Evolutionary conservation across 176 grass and related monocot genomes (phyloP), one percentile per base, ranked within the genome.

Genomic region (Triticum dicoccoides): DNA sequence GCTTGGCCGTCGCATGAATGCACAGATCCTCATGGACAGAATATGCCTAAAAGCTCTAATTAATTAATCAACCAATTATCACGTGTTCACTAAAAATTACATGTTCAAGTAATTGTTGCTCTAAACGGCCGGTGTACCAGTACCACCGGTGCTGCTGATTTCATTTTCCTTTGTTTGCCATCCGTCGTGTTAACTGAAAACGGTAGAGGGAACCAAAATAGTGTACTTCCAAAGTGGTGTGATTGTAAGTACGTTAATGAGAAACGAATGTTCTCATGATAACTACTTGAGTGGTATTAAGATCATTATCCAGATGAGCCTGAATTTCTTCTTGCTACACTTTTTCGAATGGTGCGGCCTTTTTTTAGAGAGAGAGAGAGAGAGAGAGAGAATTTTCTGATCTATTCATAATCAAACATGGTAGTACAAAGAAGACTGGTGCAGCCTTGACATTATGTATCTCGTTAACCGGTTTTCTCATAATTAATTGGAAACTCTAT

Each of bases 121-220:
- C 76, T 54, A 66, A 84, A 84, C 37, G 65, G 67, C 68, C 45
- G 38, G 52, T 76, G 61, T 63, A 20, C 27, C 45, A 61, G 61
- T 63, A 20, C 27, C 45, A 61, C 81, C 44, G 62, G 17, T 79
- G 33, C 59, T 90, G 79, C 83, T 81, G 81, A 91, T 85, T 88
- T 77, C 80, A 3, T 81, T 59, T 88, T 77, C 80, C 5, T 81
- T 88, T 81, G 70, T 85, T 91, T 82, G 9, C 76, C 8, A 64
- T 82, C 70, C 25, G 4, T 24, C 20, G 11, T 47, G 35, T 82
- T 82, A 88, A 82, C 86, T 67, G 76, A 68, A 68, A 87, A 45
- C 21, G 23, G 3, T 66, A 69, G 39, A 63, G 67, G 45, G 23
- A 74, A 37, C 23, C 25, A 41, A 89, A 56, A 37, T 61, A 29